These are phyloP conservation scores for Salvia hispanica DNA, from an alignment of 257 asterid species.

Conservation along the genomic window DNA sequence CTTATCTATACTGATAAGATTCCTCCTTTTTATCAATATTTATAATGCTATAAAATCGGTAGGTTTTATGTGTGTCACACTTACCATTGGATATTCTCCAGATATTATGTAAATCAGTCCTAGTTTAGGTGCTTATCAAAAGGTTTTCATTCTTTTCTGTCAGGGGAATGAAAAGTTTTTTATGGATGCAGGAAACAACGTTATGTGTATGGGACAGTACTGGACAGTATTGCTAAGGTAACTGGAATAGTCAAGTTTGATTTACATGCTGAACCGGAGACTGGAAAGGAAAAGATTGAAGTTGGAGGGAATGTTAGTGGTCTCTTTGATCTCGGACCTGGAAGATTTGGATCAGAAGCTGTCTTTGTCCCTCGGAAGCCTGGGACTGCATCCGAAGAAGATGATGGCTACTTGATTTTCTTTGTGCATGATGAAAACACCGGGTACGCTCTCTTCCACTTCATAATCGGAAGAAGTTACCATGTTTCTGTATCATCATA, in stretches of 20 bases:
- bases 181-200: constrained; percentile 73
- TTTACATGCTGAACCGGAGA: constrained; percentile 80
- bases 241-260: constrained; percentile 88
- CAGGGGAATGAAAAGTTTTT: neutral
- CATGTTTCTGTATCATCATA: neutral
- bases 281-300: constrained; percentile 80
- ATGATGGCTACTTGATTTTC: constrained; percentile 95
- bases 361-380: constrained; percentile 77
- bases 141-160: neutral
- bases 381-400: constrained; percentile 80
- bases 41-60: too few species aligned
- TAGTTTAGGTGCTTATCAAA: neutral
- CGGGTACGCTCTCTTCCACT: constrained; percentile 54
- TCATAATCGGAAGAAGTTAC: neutral
- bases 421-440: constrained; percentile 82
- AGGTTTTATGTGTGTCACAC: too few species aligned
- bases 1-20: too few species aligned
- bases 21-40: too few species aligned
- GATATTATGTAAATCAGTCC: neutral
- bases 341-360: constrained; percentile 96
- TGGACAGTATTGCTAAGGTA: constrained; percentile 82
- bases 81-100: neutral
- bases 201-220: constrained; percentile 78
- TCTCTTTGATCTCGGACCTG: constrained; percentile 80
- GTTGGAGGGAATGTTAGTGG: constrained; percentile 92